These are phyloP conservation scores for Leishmania aethiopica DNA, from an alignment of 208 protist species.

Conservation along the genomic window DNA sequence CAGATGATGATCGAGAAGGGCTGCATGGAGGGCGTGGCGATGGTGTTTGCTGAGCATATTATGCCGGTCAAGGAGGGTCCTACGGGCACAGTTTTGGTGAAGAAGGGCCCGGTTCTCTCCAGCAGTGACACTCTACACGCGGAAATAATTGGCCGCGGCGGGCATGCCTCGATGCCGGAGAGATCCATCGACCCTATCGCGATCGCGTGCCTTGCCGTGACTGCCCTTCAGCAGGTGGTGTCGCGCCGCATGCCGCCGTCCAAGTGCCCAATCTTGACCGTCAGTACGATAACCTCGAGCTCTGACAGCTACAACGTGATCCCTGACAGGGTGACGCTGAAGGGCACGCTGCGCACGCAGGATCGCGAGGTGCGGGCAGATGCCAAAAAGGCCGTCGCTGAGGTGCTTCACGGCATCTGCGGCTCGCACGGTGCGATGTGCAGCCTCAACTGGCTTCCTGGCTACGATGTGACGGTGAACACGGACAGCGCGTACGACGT, in stretches of 20 bases:
- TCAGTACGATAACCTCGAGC: conserved; percentile 40
- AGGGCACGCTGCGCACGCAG: conserved; percentile 38
- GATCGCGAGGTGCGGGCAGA: conserved; percentile 20
- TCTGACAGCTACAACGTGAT: conserved; percentile 69
- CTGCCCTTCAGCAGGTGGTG: conserved; percentile 54
- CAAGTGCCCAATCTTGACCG: conserved; percentile 47
- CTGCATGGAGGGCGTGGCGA: conserved; percentile 59
- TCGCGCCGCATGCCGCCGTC: conserved; percentile 45
- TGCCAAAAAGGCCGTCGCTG: conserved; percentile 30
- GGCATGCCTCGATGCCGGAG: conserved; percentile 68
- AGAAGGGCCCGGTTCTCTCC: conserved; percentile 30
- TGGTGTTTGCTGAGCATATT: conserved; percentile 57
- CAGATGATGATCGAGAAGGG: conserved; percentile 49
- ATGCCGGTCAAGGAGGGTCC: conserved; percentile 22
- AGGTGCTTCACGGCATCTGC: conserved; percentile 38
- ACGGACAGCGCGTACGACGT: conserved; percentile 37
- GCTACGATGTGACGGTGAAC: conserved; percentile 58
- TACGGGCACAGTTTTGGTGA: conserved; percentile 24
- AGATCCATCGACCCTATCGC: conserved; percentile 52
- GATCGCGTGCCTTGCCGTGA: conserved; percentile 43
- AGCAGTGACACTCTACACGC: conserved; percentile 40
- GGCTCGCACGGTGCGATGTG: conserved; percentile 35
- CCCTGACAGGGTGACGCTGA: conserved; percentile 45
- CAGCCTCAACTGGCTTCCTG: conserved; percentile 35
- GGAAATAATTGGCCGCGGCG: conserved; percentile 45